A percentile compares a stretch with the other conserved stretches of the same genome.
Conservation (phyloP, 495 filamentous ascomycete species). For the Podospora bellae-mahoneyi region DNA sequence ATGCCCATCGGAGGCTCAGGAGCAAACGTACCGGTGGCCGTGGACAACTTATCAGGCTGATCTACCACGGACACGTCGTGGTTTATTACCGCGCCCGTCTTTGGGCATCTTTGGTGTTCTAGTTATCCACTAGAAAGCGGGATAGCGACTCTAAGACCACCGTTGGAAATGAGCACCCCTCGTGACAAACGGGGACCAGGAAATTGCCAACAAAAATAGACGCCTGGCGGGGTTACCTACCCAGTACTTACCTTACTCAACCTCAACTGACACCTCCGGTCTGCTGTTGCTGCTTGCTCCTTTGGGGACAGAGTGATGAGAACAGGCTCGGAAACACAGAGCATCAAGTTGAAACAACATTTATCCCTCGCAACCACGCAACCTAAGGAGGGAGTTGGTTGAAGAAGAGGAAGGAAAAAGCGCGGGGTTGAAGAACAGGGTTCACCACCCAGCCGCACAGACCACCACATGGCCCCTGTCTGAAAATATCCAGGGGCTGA, state of each 20-base stretch:
- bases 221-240: background rate
- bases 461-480: conserved; percentile 7
- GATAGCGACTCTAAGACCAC: background rate
- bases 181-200: conserved; percentile 4
- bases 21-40: no score
- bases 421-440: conserved; percentile 13
- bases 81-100: background rate
- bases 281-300: no score
- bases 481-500: conserved; percentile 14
- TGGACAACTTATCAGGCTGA: no score
- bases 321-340: background rate
- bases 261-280: no score
- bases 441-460: conserved; percentile 5
- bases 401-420: background rate
- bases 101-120: background rate
- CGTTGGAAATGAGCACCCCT: conserved; percentile 3
- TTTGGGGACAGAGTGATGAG: background rate
- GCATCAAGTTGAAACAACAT: background rate
- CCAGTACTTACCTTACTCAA: background rate
- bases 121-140: background rate
- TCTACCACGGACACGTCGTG: background rate
- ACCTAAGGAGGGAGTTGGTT: no score
- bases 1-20: no score
- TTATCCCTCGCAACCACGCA: background rate
- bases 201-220: conserved; percentile 5